Percentiles rank a stretch among this genome's conserved stretches.
phyloP scores from a whole-genome alignment of 768 basidiomycete genomes.

The Lentinula sp. region DNA sequence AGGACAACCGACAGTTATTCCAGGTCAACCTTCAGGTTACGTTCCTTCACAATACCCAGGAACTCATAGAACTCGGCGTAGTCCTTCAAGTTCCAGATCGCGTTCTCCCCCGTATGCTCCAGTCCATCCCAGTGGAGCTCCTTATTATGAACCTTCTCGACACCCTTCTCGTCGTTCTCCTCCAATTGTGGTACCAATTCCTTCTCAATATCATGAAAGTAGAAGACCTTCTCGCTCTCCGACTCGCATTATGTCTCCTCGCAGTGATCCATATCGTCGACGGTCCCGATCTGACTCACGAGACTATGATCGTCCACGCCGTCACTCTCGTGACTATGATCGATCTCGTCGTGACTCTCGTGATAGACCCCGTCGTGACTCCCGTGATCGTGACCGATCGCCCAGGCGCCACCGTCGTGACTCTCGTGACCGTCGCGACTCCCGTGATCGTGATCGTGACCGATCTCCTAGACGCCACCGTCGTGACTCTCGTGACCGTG shows the following conservation, averaged over 20 bases:
- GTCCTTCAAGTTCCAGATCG: background rate
- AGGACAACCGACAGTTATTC: background rate
- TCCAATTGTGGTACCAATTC: conserved; percentile 6
- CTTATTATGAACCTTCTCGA: background rate
- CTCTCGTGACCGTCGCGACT: conserved; percentile 15
- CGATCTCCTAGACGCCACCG: background rate
- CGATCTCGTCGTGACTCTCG: background rate
- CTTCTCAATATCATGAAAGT: background rate
- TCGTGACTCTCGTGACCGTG: conserved; percentile 18
- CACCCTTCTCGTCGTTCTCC: conserved; percentile 5
- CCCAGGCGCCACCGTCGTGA: conserved; percentile 6
- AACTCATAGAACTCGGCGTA: background rate
- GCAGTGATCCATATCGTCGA: background rate
- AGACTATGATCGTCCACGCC: background rate
- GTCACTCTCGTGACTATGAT: conserved; percentile 4
- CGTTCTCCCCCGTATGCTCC: background rate
- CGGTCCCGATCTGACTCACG: too few relatives aligned
- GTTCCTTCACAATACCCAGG: background rate
- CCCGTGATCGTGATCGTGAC: background rate
- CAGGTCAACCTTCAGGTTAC: background rate
- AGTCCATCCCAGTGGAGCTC: background rate
- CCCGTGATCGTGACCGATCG: background rate
- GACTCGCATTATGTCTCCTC: conserved; percentile 2
- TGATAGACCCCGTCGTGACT: background rate
- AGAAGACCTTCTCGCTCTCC: conserved; percentile 9